Evolutionary conservation across 2,329 filamentous ascomycete species (phyloP), one percentile per base, ranked within the genome.

Genomic region (Beauveria varroae): DNA sequence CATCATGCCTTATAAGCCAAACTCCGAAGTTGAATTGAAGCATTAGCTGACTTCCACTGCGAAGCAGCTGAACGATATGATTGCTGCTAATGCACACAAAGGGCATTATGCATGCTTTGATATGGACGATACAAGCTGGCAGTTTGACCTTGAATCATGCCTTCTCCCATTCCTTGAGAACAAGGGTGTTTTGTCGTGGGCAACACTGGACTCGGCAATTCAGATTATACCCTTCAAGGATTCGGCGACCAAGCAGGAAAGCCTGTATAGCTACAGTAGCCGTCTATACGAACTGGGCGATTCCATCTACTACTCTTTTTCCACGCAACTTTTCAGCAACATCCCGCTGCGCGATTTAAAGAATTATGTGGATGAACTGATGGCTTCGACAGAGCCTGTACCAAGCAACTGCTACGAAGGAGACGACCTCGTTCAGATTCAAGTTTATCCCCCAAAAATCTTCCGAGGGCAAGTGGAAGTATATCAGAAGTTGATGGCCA

Each of bases 111-210:
- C 75, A 12, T 69, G 74, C 28, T 77, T 77, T 52, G 75, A 78
- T 68, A 77, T 78, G 76, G 76, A 78, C 69, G 78, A 78, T 66
- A 78, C 76, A 2, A 73, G 72, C 63, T 78, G 73, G 44, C 71
- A 70, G 52, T 76, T 68, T 57, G 76, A 78, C 56, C 64, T 78
- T 10, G 75, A 78, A 60, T 76, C 78, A 67, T 76, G 74, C 2
- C 67, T 78, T 56, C 67, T 78, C 56, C 75, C 76, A 2, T 78
- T 67, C 51, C 74, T 78, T 53, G 76, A 78, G 63, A 73, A 71
- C 68, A 72, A 70, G 59, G 74, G 74, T 43, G 68, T 78, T 47
- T 57, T 78, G 20, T 75, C 74, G 2, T 73, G 76, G 60, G 73
- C 76, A 26, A 72, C 67, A 16, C 68, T 78, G 65, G 75, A 78